These are phyloP conservation scores for Phytophthora aleatoria DNA, from an alignment of 352 stramenopile species.

Conservation along the genomic window DNA sequence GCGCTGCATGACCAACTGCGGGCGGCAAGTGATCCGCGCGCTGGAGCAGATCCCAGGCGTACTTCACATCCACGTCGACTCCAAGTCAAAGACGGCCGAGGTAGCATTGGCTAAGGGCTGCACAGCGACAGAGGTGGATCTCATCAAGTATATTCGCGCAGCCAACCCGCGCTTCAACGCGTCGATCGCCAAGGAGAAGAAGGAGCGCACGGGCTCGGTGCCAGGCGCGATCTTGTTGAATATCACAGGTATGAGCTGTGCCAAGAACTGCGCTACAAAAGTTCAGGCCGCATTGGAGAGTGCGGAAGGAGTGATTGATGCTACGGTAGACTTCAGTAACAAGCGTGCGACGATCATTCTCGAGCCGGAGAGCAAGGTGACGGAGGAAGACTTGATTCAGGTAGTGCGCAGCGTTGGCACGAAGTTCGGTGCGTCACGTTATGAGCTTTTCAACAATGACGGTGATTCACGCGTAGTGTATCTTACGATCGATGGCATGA, in stretches of 20 bases:
- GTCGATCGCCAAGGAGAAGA: conserved; percentile 63
- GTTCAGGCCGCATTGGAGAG: conserved; percentile 60
- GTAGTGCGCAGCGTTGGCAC: conserved; percentile 51
- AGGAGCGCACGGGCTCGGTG: conserved; percentile 51
- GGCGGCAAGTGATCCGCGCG: conserved; percentile 75
- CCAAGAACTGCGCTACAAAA: conserved; percentile 64
- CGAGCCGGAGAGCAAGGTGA: conserved; percentile 59
- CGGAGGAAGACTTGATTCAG: conserved; percentile 70
- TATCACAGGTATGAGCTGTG: conserved; percentile 80
- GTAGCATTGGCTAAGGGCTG: conserved; percentile 79
- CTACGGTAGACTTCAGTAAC: conserved; percentile 68
- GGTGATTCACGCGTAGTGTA: conserved; percentile 78
- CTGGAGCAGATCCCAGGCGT: conserved; percentile 84
- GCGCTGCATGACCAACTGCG: conserved; percentile 90
- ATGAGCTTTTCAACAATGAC: conserved; percentile 61
- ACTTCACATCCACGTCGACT: conserved; percentile 85
- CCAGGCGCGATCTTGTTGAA: conserved; percentile 71
- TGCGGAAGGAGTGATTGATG: conserved; percentile 62
- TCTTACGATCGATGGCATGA: conserved; percentile 79
- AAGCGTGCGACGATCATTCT: conserved; percentile 80
- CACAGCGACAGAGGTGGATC: conserved; percentile 83
- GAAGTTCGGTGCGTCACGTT: conserved; percentile 64
- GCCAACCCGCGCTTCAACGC: conserved; percentile 80
- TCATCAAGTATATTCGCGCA: conserved; percentile 83
- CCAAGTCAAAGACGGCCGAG: conserved; percentile 76